Conservation (phyloP, 208 protist species). For the Angomonas ambiguus region DNA sequence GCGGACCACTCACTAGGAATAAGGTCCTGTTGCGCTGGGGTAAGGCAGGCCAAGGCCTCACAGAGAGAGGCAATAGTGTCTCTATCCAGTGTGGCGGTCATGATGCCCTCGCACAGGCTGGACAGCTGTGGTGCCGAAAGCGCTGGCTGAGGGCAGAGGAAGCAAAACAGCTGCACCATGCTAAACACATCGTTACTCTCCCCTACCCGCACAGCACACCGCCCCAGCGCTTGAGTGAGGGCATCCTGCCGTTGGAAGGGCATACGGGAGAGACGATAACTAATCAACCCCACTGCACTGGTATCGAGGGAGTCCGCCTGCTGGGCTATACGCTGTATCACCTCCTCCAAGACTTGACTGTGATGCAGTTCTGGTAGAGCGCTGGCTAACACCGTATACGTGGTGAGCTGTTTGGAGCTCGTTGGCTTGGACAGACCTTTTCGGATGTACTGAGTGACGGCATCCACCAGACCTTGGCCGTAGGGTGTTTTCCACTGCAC, state of each 20-base stretch:
- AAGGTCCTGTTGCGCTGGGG: constrained; percentile 19
- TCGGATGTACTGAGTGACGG: constrained; percentile 21
- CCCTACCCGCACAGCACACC: constrained; percentile 55
- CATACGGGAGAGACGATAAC: constrained; percentile 44
- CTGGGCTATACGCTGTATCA: constrained; percentile 29
- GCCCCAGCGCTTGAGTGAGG: constrained; percentile 47
- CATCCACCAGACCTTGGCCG: constrained; percentile 31
- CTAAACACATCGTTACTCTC: constrained; percentile 62
- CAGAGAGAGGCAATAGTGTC: constrained; percentile 37
- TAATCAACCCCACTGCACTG: constrained; percentile 39
- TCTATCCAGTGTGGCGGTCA: constrained; percentile 51
- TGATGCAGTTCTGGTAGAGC: constrained; percentile 34
- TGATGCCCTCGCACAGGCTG: constrained; percentile 66
- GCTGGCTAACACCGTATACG: constrained; percentile 15
- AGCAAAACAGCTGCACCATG: constrained; percentile 55
- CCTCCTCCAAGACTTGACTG: constrained; percentile 21
- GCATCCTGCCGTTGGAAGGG: constrained; percentile 21
- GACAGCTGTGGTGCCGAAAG: constrained; percentile 43
- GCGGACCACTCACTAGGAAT: constrained; percentile 42
- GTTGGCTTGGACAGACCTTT: constrained; percentile 23
- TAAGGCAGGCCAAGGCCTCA: constrained; percentile 36
- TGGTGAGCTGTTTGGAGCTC: neutral
- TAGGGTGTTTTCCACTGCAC: constrained; percentile 28
- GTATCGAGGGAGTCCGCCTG: constrained; percentile 35
- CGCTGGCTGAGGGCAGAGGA: constrained; percentile 55